phyloP scores from a whole-genome alignment of 108 stramenopile genomes.

The Conticribra guillardii region DNA sequence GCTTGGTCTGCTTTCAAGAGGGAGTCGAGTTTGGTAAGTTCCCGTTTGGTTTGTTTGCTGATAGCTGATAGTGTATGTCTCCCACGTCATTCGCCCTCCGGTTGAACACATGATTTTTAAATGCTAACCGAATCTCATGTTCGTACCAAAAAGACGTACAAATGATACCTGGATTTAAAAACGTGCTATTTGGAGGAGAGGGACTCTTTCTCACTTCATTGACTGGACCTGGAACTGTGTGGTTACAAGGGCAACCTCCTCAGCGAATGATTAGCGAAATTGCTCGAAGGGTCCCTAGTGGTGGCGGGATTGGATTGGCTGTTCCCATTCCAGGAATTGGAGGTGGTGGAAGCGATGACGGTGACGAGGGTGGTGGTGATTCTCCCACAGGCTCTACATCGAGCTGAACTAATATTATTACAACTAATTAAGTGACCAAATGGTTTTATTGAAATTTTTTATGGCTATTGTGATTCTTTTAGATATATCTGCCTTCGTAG shows the following conservation, averaged over 20 bases:
- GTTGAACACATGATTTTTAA: too few species aligned
- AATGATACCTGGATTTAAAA: slow-evolving; percentile 83
- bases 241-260: slow-evolving; percentile 91
- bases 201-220: slow-evolving; percentile 87
- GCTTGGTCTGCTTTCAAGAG: slow-evolving; percentile 78
- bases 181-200: slow-evolving; percentile 91
- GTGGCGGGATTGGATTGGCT: slow-evolving; percentile 61
- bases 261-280: slow-evolving; percentile 91
- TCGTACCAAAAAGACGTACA: slow-evolving; percentile 50
- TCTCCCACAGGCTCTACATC: slow-evolving; percentile 15
- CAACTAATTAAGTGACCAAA: too few species aligned
- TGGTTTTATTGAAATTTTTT: slow-evolving; percentile 44
- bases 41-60: neutral
- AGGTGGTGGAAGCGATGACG: slow-evolving; percentile 44
- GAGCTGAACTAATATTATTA: slow-evolving; percentile 1
- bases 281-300: slow-evolving; percentile 78
- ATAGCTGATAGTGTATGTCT: neutral
- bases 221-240: slow-evolving; percentile 77
- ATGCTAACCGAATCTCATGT: too few species aligned
- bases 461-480: too few species aligned
- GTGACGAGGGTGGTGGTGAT: slow-evolving; percentile 15
- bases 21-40: slow-evolving; percentile 58
- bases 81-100: too few species aligned
- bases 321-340: slow-evolving; percentile 61
- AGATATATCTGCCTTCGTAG: too few species aligned